Base-by-base conservation (phyloP, 345 rosid species). In the Salix udensis region DNA sequence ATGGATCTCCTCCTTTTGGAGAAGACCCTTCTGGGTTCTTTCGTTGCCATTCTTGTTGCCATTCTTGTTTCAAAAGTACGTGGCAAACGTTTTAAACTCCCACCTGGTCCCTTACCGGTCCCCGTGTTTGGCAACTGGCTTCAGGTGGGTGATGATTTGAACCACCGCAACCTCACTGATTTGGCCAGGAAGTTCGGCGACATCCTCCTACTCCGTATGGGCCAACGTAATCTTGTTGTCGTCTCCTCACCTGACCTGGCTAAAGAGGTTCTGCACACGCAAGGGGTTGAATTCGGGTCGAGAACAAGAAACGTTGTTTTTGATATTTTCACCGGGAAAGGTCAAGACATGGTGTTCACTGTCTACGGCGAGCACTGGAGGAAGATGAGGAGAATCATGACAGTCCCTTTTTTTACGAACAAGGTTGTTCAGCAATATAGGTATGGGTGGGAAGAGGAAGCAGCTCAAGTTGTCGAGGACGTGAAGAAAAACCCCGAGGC, bases 301-400 rank as follows among this genome's bases (percentile, higher is more conserved):
- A 80, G 98, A 53, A 96, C 98, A 0, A 87, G 99, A 1, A 96
- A 96, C 81, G 97, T 96, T 11, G 99, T 96, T 48, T 92, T 96
- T 81, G 99, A 96, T 46, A 96, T 96, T 39, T 96, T 96, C 88
- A 96, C 99, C 0, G 99, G 99, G 0, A 93, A 96, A 55, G 98
- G 99, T 0, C 99, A 96, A 84, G 99, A 96, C 79, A 96, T 96
- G 99, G 99, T 94, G 77, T 96, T 96, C 87, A 96, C 99, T 0
- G 98, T 96, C 1, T 96, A 96, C 79, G 99, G 99, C 0, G 99
- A 96, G 74, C 99, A 96, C 77, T 96, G 99, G 98, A 80, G 99
- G 75, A 96, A 96, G 89, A 96, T 96, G 99, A 62, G 98, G 60
- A 68, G 99, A 77, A 96, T 96, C 87, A 96, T 96, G 99, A 96